Base-by-base conservation (phyloP, 768 basidiomycete species). In the Floccularia luteovirens region DNA sequence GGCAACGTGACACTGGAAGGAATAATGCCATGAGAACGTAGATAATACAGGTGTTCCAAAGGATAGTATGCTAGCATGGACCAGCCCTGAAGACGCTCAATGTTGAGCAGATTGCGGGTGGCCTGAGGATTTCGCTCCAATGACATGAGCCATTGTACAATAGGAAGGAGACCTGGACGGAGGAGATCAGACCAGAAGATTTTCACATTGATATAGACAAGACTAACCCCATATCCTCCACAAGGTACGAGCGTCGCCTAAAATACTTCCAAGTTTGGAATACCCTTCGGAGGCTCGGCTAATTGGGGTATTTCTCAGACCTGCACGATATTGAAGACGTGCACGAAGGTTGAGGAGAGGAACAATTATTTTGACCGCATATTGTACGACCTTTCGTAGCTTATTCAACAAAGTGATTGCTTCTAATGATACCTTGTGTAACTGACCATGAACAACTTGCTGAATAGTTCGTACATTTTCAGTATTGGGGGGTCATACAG, bases 21-120 rank as follows among this genome's bases (percentile, higher is more conserved):
- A 24, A 87, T 70, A 39, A 89, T 62, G 13, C 69, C 66, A 46
- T 82, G 77, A 2, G 73, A 64, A 25, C 69, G 54, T 43, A 90
- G 66, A 53, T 84, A 90, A 49, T 70, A 77, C 19, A 88, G 58
- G 46, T 89, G 84, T 49, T 90, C 84, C 33, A 90, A 67, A 1
- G 85, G 88, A 52, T 82, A 90, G 62, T 82, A 90, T 1, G 65
- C 73, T 8, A 90, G 65, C 85, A 90, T 88, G 1, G 82, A 67
- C 74, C 73, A 83, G 13, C 75, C 87, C 54, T 90, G 87, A 16
- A 88, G 63, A 20, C 87, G 81, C 54, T 90, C 87, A 31, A 90
- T 84, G 1, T 74, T 83, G 36, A 81, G 74, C 22, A 89, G 68
- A 31, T 69, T 69, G 2, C 79, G 72, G 2, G 87, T 89, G 2